phyloP scores from a whole-genome alignment of 352 stramenopile species.

The Globisporangium alternatum region DNA sequence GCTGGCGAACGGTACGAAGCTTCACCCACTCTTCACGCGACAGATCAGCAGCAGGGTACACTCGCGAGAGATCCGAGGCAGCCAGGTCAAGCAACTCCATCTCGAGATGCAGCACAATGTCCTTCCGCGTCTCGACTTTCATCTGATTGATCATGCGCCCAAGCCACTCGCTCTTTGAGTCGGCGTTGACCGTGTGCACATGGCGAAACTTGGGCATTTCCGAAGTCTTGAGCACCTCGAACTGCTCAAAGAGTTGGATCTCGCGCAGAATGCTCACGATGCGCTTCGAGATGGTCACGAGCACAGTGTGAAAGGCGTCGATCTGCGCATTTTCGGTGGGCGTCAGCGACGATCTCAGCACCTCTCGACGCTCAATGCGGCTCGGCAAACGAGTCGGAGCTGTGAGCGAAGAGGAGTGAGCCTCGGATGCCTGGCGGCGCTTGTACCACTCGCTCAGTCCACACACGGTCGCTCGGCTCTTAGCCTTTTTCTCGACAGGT shows the following conservation, averaged over 20 bases:
- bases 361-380: conserved; percentile 42
- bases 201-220: conserved; percentile 52
- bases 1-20: conserved; percentile 37
- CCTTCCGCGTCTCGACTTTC: conserved; percentile 43
- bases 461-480: conserved; percentile 6
- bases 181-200: conserved; percentile 45
- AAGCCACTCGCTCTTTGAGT: conserved; percentile 48
- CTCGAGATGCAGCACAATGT: conserved; percentile 57
- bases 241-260: conserved; percentile 60
- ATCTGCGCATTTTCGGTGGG: conserved; percentile 62
- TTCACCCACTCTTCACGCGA: conserved; percentile 54
- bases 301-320: conserved; percentile 49
- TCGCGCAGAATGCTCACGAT: conserved; percentile 49
- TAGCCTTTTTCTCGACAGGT: not conserved
- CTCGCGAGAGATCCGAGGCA: conserved; percentile 22
- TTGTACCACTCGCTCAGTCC: conserved; percentile 40
- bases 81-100: conserved; percentile 61
- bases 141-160: conserved; percentile 56
- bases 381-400: conserved; percentile 21
- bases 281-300: conserved; percentile 53
- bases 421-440: conserved; percentile 16
- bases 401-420: conserved; percentile 6
- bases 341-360: conserved; percentile 47
- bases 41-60: conserved; percentile 16
- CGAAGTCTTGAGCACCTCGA: conserved; percentile 41